Evolutionary conservation across 306 rosid species (phyloP), one percentile per base, ranked within the genome.

Genomic region (Citrullus mucosospermus): DNA sequence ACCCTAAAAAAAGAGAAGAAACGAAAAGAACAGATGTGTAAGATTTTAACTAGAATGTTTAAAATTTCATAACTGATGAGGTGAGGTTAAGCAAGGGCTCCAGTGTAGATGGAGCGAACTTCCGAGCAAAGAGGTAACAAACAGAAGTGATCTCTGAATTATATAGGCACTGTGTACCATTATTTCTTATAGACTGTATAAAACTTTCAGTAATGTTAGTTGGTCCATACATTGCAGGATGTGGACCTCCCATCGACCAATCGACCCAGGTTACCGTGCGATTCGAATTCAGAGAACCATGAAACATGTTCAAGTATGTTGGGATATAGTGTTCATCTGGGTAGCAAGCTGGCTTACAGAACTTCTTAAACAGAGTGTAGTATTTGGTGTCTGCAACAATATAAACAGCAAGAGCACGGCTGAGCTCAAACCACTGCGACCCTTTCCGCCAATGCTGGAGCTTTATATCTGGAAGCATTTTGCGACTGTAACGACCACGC

Each of bases 321-420:
- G 97, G 93, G 79, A 95, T 53, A 84, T 91, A 95, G 82, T 95
- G 97, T 56, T 95, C 97, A 61, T 95, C 99, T 0, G 99, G 99
- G 83, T 91, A 91, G 85, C 98, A 95, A 59, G 99, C 96, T 46
- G 99, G 99, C 81, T 86, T 85, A 38, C 99, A 95, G 75, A 87
- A 90, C 69, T 84, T 92, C 50, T 91, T 79, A 78, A 95, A 95
- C 79, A 87, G 88, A 74, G 81, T 61, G 82, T 77, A 91, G 82
- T 88, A 92, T 70, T 54, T 81, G 63, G 86, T 84, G 78, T 95
- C 97, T 1, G 93, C 83, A 78, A 92, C 82, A 46, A 89, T 34
- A 39, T 80, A 34, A 55, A 91, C 82, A 17, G 97, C 93, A 5
- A 92, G 65, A 7, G 72, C 69, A 14, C 96, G 97, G 79, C 81